These are phyloP conservation scores for Exobasidium rhododendri DNA, from an alignment of 1,284 basidiomycete species.

Conservation along the genomic window DNA sequence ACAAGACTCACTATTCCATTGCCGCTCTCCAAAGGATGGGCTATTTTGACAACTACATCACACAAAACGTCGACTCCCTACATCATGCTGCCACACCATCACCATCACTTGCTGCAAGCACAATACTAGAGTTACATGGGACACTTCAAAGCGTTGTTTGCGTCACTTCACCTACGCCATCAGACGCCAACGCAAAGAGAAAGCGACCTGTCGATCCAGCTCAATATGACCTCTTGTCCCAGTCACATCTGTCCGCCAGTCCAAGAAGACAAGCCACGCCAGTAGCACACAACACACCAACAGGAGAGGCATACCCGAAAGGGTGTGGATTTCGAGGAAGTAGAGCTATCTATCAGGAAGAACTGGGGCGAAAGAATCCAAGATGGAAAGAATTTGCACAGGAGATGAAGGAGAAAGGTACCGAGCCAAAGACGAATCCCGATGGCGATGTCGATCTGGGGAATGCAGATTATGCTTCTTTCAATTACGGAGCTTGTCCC, in stretches of 20 bases:
- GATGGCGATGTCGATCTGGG: slow-evolving; percentile 52
- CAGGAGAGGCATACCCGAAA: slow-evolving; percentile 29
- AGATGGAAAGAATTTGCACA: slow-evolving; percentile 43
- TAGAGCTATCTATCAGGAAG: slow-evolving; percentile 45
- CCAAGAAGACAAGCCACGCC: slow-evolving; percentile 23
- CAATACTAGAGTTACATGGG: slow-evolving; percentile 53
- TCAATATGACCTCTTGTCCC: slow-evolving; percentile 7
- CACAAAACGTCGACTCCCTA: slow-evolving; percentile 52
- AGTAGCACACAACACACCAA: slow-evolving; percentile 26
- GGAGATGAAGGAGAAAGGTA: slow-evolving; percentile 32
- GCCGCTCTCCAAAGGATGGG: slow-evolving; percentile 48
- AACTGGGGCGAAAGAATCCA: slow-evolving; percentile 45
- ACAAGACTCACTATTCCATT: slow-evolving; percentile 46
- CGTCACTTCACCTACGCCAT: slow-evolving; percentile 14
- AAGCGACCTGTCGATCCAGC: slow-evolving; percentile 12
- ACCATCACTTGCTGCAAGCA: slow-evolving; percentile 27
- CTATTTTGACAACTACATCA: slow-evolving; percentile 43
- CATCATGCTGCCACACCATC: slow-evolving; percentile 47
- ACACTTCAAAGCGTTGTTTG: slow-evolving; percentile 28
- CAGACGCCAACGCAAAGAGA: not conserved
- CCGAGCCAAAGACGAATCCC: slow-evolving; percentile 49
- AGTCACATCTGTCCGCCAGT: slow-evolving; percentile 22
- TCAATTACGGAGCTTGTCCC: slow-evolving; percentile 48
- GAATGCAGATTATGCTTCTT: slow-evolving; percentile 48
- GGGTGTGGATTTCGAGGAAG: slow-evolving; percentile 44